Percentiles rank a stretch among this genome's conserved stretches.
phyloP scores from a whole-genome alignment of 2,329 filamentous ascomycete species.

The Neospermospora avenae region DNA sequence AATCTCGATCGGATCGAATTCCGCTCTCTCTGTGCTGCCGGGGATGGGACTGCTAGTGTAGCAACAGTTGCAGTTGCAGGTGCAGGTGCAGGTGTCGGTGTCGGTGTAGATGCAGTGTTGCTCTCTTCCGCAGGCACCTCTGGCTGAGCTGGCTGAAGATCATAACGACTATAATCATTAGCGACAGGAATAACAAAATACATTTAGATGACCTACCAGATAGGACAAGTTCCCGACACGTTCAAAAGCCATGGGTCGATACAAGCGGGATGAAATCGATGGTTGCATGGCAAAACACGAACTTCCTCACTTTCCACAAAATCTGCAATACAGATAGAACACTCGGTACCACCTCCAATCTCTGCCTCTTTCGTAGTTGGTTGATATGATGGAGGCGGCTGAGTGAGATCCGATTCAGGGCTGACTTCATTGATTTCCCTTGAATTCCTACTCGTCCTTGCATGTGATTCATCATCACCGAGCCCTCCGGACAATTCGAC shows the following conservation, averaged over 20 bases:
- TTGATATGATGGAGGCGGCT: neutral
- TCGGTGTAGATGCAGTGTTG: neutral
- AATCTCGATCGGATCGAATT: neutral
- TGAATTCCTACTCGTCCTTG: neutral
- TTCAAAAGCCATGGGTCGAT: constrained; percentile 11
- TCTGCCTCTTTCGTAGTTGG: neutral
- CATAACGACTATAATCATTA: neutral
- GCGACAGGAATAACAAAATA: neutral
- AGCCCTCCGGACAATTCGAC: neutral
- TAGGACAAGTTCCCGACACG: constrained; percentile 7
- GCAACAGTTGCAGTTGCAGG: neutral
- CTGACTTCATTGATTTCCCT: neutral
- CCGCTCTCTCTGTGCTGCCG: neutral
- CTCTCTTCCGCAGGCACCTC: neutral
- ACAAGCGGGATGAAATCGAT: constrained; percentile 4
- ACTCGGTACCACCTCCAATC: neutral
- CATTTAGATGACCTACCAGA: neutral
- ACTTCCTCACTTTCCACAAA: constrained; percentile 10
- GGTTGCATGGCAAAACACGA: constrained; percentile 5
- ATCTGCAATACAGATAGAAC: constrained; percentile 6
- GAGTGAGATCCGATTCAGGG: neutral
- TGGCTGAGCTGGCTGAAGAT: neutral
- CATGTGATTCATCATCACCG: neutral
- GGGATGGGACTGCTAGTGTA: neutral
- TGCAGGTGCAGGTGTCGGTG: neutral